Evolutionary conservation across 2,329 filamentous ascomycete species (phyloP), one percentile per base, ranked within the genome.

Genomic region (Pseudogymnoascus sp.): DNA sequence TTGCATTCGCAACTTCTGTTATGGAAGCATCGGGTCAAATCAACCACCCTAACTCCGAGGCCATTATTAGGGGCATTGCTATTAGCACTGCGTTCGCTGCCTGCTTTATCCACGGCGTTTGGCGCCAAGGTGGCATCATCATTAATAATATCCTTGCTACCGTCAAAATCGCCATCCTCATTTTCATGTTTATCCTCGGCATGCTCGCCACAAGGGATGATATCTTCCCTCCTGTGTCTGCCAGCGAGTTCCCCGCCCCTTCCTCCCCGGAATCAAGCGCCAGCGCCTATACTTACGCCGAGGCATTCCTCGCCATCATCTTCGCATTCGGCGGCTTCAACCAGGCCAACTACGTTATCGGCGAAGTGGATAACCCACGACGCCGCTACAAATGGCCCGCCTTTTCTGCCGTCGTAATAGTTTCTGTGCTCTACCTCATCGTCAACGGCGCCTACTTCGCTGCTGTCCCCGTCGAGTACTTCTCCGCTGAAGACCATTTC

Each of bases 141-240:
- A 67, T 83, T 23, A 81, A 80, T 68, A 83, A 83, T 64, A 23
- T 75, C n/a, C 72, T 83, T 33, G 81, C 81, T 3, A 69, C 77
- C 2, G 66, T 81, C 63, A 84, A 84, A 65, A 69, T 82, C 2
- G 66, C 72, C 52, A 76, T 82, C 1, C 74, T 84, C 1, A 62
- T 82, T 1, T 70, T 77, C 8, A 79, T 83, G 58, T 72, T 78
- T 38, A 63, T 69, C 7, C 69, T 75, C 19, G 77, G 75, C 8
- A 71, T 76, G 52, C 45, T 63, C 6, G 31, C 29, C 23, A 58
- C 16, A 39, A 63, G 26, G 45, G 41, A 45, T 21, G 35, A 45
- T 49, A 39, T 60, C 16, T 49, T 52, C 37, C 58, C 31, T 16
- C 31, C 33, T 35, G 49, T 23, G 49, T 49, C 59, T 37, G 52